Conservation (phyloP, 2,329 filamentous ascomycete species). For the Harringtonia lauricola region DNA sequence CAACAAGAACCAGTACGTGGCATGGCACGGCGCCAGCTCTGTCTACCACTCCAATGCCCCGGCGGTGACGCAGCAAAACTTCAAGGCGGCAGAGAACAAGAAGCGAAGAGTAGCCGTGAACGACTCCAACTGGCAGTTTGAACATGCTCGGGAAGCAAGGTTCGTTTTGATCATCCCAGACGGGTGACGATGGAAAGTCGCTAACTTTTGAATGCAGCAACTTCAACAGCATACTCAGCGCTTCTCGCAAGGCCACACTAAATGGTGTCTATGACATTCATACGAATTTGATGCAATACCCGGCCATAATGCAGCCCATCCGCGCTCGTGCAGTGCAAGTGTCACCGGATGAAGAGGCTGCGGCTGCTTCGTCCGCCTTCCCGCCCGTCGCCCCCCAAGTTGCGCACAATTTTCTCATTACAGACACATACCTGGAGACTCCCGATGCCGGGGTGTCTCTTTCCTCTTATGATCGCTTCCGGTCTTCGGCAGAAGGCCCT, state of each 20-base stretch:
- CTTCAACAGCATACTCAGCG: constrained; percentile 69
- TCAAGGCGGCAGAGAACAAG: constrained; percentile 66
- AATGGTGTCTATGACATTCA: constrained; percentile 84
- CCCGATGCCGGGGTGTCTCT: constrained; percentile 35
- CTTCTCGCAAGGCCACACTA: constrained; percentile 56
- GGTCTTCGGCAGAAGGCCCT: constrained; percentile 18
- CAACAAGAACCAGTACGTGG: constrained; percentile 98
- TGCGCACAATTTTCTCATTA: constrained; percentile 43
- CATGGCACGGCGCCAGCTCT: constrained; percentile 92
- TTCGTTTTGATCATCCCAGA: constrained; percentile 32
- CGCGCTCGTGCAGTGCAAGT: constrained; percentile 74
- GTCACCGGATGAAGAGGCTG: constrained; percentile 20
- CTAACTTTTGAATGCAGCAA: constrained; percentile 53
- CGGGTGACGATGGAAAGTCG: too few species aligned
- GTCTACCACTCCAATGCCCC: constrained; percentile 83
- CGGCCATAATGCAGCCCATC: constrained; percentile 79
- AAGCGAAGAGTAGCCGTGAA: constrained; percentile 81
- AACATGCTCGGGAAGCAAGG: constrained; percentile 88
- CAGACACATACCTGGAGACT: constrained; percentile 43
- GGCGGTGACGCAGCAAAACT: constrained; percentile 61
- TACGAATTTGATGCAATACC: constrained; percentile 85
- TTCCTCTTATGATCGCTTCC: constrained; percentile 31
- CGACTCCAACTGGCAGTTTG: constrained; percentile 90
- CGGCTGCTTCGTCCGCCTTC: constrained; percentile 26
- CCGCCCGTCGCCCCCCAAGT: constrained; percentile 36